Percentiles rank a stretch among this genome's conserved stretches.
These are phyloP conservation scores for Mucor sp. DNA, from an alignment of 371 early-diverging fungal species.

Conservation along the genomic window DNA sequence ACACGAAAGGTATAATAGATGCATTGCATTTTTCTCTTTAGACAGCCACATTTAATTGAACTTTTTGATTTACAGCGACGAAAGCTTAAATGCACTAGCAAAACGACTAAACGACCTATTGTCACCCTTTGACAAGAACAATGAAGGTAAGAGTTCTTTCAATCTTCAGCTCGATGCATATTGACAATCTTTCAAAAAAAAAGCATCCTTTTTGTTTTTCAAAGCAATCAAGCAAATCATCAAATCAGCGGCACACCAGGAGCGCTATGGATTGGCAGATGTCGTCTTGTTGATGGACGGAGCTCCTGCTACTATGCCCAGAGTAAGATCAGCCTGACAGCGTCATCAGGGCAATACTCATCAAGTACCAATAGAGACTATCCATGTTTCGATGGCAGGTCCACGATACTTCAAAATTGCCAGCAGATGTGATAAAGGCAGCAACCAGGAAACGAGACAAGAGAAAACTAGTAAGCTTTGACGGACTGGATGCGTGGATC, in stretches of 20 bases:
- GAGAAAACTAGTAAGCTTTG: slow-evolving; percentile 27
- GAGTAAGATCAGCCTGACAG: neutral
- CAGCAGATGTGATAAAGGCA: slow-evolving; percentile 23
- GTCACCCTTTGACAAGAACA: slow-evolving; percentile 14
- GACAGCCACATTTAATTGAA: too few relatives aligned
- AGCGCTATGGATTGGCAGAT: slow-evolving; percentile 21
- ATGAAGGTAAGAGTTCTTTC: neutral
- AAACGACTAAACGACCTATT: slow-evolving; percentile 11
- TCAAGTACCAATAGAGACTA: slow-evolving; percentile 29
- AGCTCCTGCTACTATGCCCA: slow-evolving; percentile 12
- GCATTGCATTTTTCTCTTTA: too few relatives aligned
- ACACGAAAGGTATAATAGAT: slow-evolving; percentile 20
- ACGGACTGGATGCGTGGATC: neutral
- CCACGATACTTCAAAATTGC: slow-evolving; percentile 44
- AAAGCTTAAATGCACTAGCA: slow-evolving; percentile 9
- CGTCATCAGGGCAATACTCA: neutral
- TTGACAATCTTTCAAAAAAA: slow-evolving; percentile 9
- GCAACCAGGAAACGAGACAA: slow-evolving; percentile 25
- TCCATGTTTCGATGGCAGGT: slow-evolving; percentile 64
- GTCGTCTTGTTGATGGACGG: slow-evolving; percentile 9
- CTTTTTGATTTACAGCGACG: slow-evolving; percentile 5
- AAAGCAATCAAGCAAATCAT: slow-evolving; percentile 32
- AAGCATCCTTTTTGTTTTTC: slow-evolving; percentile 26
- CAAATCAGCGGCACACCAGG: slow-evolving; percentile 19
- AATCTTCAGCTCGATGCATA: too few relatives aligned